Base-by-base conservation (phyloP, 805 yeast species). In the Pichia cephalocereana region DNA sequence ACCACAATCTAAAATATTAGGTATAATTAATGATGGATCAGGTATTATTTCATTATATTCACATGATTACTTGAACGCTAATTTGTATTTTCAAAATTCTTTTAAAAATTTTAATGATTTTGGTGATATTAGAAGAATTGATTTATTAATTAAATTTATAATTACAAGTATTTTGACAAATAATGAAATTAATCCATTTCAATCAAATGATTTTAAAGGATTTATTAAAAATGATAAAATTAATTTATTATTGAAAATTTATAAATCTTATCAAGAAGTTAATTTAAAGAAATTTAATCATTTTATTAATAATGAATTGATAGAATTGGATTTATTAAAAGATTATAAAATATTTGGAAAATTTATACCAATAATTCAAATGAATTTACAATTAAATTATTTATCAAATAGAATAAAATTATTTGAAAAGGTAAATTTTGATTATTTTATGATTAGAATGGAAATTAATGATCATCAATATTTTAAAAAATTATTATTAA, bases 11-110 rank as follows among this genome's bases (percentile, higher is more conserved):
- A 70, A 75, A 43, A 79, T 83, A 28, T 69, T 80, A 62, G 96
- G 91, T 1, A 75, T 82, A n/a, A 75, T 86, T 27, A 74, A 79
- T 52, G 91, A 86, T 60, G 81, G 87, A 54, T 86, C 88, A 0
- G 95, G 89, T 2, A 74, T 79, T 46, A 71, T 86, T 53, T 74
- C 76, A 44, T 79, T 85, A 72, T 70, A 75, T 51, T 74, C 76
- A 44, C 75, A 74, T 14, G 76, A 80, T 52, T 86, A 75, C 69
- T 78, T 74, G 34, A 63, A 62, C 44, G 88, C 80, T 0, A 70
- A 76, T 27, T 67, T 72, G 44, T 61, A 57, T 8, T 76, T 77
- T 54, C 77, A 72, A 58, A 79, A 74, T 47, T 66, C 69, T 9
- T 78, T 79, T 55, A 75, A 69, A 51, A 57, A 57, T 1, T 73